phyloP scores from a whole-genome alignment of 1,284 basidiomycete genomes.

The Polyporus tsugae region DNA sequence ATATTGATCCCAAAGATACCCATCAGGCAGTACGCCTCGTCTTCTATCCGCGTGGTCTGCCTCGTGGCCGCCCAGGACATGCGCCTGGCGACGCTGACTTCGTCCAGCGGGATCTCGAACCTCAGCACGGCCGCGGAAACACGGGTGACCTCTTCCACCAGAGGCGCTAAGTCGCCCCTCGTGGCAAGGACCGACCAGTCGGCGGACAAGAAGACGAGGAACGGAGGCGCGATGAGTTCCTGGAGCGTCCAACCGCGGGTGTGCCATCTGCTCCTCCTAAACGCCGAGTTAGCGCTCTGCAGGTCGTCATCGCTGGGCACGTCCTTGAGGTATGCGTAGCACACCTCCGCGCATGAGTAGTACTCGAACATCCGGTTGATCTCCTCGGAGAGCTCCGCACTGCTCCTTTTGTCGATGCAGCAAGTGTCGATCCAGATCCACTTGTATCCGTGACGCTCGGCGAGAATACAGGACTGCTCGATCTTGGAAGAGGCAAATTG shows the following conservation, averaged over 20 bases:
- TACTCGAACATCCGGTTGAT: background rate
- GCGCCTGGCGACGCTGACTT: background rate
- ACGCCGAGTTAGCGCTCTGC: background rate
- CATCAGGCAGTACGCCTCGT: background rate
- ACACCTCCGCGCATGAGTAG: background rate
- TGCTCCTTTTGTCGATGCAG: slow-evolving; percentile 1
- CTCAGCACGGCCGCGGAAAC: background rate
- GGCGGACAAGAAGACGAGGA: background rate
- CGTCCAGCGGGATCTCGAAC: background rate
- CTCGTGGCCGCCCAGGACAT: background rate
- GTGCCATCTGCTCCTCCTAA: background rate
- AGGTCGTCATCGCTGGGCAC: background rate
- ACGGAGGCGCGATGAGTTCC: background rate
- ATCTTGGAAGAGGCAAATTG: background rate
- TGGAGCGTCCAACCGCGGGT: background rate
- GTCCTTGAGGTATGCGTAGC: background rate
- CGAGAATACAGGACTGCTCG: background rate
- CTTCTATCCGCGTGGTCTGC: background rate
- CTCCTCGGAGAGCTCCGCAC: background rate
- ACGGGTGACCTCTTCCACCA: background rate
- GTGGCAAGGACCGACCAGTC: slow-evolving; percentile 13
- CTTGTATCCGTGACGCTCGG: background rate
- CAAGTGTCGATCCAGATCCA: slow-evolving; percentile 1
- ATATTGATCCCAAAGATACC: slow-evolving; percentile 5
- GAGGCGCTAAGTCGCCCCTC: background rate